Conservation (phyloP, 2,329 filamentous ascomycete species). For the Diaporthe humulicola region DNA sequence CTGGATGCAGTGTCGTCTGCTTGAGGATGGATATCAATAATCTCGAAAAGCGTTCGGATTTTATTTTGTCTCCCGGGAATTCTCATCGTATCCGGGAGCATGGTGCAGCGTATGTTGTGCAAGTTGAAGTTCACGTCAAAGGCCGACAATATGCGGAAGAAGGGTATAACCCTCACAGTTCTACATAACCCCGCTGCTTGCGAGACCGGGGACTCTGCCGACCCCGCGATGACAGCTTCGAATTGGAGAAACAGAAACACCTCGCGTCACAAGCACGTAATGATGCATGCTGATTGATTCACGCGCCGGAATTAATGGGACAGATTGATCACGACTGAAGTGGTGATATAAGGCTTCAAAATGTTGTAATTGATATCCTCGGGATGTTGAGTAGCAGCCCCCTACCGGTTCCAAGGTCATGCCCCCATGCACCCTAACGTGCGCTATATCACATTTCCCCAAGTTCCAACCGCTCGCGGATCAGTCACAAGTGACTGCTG, state of each 20-base stretch:
- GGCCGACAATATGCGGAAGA: accelerated
- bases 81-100: not conserved
- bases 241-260: not conserved
- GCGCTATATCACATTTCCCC: not conserved
- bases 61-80: no score
- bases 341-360: not conserved
- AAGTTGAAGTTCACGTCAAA: no score
- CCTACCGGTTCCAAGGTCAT: not conserved
- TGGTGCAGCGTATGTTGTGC: no score
- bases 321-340: not conserved
- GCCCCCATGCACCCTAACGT: not conserved
- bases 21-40: not conserved
- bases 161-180: conserved; percentile 13
- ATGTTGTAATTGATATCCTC: not conserved
- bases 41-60: not conserved
- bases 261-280: conserved; percentile 25
- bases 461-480: not conserved
- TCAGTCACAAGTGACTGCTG: conserved; percentile 19
- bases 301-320: not conserved
- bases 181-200: conserved; percentile 21
- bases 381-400: not conserved
- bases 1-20: not conserved
- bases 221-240: conserved; percentile 39
- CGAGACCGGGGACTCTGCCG: conserved; percentile 25
- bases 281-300: not conserved